Evolutionary conservation across 495 filamentous ascomycete genomes (phyloP), one percentile per base, ranked within the genome.

Genomic region (Aspergillus hancockii): DNA sequence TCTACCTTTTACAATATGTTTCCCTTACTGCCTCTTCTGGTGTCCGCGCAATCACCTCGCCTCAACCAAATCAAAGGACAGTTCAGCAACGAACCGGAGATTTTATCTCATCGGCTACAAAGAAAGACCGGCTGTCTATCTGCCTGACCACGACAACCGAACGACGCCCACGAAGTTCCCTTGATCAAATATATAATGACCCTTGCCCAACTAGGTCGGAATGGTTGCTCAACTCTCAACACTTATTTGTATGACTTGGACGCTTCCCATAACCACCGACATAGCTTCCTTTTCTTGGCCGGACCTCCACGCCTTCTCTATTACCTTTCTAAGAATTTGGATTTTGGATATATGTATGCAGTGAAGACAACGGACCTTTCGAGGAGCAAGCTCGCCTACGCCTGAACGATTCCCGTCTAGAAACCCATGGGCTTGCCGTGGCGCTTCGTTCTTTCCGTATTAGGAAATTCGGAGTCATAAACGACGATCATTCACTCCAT

Each of bases 51-150:
- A 25, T 54, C 10, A 12, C 36, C 22, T n/a, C 34, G 52, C 16
- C 16, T 25, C 14, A 7, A 54, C 21, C 43, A 47, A 23, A 8
- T 23, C 43, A 23, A 47, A 23, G 23, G 23, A 16, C 34, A 43
- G 4, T 28, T 41, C 36, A 41, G 36, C 34, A 18, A 43, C 52
- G 34, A 54, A 54, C 52, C 50, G 51, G 51, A 22, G 31, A 40
- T 54, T 43, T 54, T 36, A 8, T 9, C 23, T 7, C 16, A 16
- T 5, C 34, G 14, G 7, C 28, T 25, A 41, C 52, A 43, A 12
- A 12, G 32, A 22, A 38, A 22, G 19, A 3, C 34, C 36, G 52
- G 34, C 52, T 41, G 34, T 31, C 21, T 8, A 23, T 54, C 34
- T 22, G 25, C 50, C 50, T 36, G 50, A 54, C 28, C 52, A 13